These are phyloP conservation scores for Erythrophleum fordii DNA, from an alignment of 306 rosid genomes.

Conservation along the genomic window DNA sequence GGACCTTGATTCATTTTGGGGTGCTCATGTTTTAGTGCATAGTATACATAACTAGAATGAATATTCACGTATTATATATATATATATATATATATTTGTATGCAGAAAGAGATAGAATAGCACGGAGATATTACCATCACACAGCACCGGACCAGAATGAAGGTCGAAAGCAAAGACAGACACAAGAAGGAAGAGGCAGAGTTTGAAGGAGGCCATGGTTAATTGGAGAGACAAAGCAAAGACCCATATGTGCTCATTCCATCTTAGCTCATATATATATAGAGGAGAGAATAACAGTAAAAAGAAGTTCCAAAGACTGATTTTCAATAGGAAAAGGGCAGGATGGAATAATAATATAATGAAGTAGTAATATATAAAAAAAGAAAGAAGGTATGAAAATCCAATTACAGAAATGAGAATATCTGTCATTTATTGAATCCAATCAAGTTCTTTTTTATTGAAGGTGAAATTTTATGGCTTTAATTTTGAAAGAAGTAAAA, in stretches of 20 bases:
- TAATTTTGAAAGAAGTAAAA: too few relatives aligned
- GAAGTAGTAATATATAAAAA: too few relatives aligned
- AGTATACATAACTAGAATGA: too few relatives aligned
- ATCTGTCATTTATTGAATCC: too few relatives aligned
- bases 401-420: too few relatives aligned
- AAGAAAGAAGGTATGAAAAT: too few relatives aligned
- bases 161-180: conserved; percentile 27
- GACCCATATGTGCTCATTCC: background rate
- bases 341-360: too few relatives aligned
- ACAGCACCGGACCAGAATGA: conserved; percentile 33
- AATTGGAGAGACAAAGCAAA: background rate
- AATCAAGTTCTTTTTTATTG: background rate
- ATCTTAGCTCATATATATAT: background rate
- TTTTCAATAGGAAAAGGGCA: background rate
- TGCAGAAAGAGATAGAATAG: background rate
- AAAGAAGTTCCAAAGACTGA: background rate
- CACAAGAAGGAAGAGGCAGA: conserved; percentile 39
- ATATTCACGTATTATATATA: too few relatives aligned
- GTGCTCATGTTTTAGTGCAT: too few relatives aligned
- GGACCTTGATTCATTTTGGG: too few relatives aligned
- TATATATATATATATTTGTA: too few relatives aligned
- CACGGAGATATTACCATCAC: conserved; percentile 23
- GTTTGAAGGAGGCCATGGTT: conserved; percentile 40
- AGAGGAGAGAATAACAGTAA: background rate
- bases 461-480: background rate